Conservation (phyloP, 345 rosid genomes). For the Salix udensis region DNA sequence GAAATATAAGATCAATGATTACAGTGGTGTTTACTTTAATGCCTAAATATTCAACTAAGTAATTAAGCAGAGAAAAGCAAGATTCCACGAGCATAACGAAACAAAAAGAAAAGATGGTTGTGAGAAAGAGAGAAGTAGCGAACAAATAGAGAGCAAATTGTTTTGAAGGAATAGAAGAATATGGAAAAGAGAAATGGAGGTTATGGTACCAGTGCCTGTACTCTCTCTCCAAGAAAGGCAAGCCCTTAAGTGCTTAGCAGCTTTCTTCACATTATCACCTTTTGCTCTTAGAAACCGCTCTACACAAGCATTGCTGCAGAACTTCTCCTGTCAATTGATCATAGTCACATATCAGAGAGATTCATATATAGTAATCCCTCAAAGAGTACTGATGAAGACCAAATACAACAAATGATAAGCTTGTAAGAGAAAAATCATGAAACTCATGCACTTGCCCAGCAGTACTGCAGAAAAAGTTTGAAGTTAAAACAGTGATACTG, state of each 20-base stretch:
- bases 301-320: slow-evolving; percentile 73
- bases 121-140: slow-evolving; percentile 3
- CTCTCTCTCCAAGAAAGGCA: slow-evolving; percentile 90
- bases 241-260: slow-evolving; percentile 68
- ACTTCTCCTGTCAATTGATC: slow-evolving; percentile 64
- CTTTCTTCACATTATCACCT: slow-evolving; percentile 79
- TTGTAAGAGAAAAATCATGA: background rate
- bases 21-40: slow-evolving; percentile 29
- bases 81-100: slow-evolving; percentile 17
- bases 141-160: background rate
- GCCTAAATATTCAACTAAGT: slow-evolving; percentile 30
- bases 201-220: slow-evolving; percentile 53
- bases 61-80: slow-evolving; percentile 19
- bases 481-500: background rate
- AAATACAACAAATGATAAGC: background rate
- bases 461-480: background rate
- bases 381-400: background rate
- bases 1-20: slow-evolving; percentile 29
- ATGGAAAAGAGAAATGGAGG: background rate
- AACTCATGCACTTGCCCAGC: background rate
- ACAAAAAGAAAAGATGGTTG: slow-evolving; percentile 27
- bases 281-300: slow-evolving; percentile 73
- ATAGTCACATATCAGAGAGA: background rate
- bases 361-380: background rate
- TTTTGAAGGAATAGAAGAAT: background rate